Conservation (phyloP, 371 early-diverging fungal species). For the Lichtheimia corymbifera region DNA sequence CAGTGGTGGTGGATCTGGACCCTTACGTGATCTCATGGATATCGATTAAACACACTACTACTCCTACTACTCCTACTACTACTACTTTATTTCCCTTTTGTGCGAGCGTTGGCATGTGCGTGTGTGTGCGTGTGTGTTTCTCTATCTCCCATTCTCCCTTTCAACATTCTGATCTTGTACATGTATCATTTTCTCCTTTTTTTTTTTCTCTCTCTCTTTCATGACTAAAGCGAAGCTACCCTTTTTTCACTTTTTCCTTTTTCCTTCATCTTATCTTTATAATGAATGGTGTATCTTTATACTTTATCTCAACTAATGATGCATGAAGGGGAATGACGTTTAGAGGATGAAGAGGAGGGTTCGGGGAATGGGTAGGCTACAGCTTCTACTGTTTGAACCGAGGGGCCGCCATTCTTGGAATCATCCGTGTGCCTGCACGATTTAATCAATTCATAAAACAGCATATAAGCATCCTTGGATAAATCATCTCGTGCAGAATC, state of each 20-base stretch:
- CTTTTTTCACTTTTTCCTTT: neutral
- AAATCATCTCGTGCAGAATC: conserved; percentile 25
- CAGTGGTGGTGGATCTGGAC: neutral
- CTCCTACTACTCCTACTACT: too few relatives aligned
- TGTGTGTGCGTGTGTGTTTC: neutral
- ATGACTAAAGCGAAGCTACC: neutral
- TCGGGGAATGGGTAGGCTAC: too few relatives aligned
- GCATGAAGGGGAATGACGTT: too few relatives aligned
- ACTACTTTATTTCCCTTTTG: too few relatives aligned
- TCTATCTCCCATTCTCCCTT: neutral
- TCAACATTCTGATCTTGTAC: neutral
- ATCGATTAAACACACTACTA: conserved; percentile 11
- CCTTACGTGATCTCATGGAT: conserved; percentile 22
- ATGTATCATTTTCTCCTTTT: conserved; percentile 2
- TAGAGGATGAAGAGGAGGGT: too few relatives aligned
- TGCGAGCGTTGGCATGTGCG: too few relatives aligned
- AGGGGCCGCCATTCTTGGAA: too few relatives aligned
- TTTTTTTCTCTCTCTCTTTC: neutral
- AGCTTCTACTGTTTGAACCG: too few relatives aligned
- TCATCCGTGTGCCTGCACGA: conserved; percentile 2
- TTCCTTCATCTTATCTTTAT: neutral
- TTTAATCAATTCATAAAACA: conserved; percentile 55
- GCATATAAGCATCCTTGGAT: conserved; percentile 52
- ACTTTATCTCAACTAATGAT: too few relatives aligned
- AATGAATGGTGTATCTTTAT: neutral